Evolutionary conservation across 73 alveolate species (phyloP).

Genomic region (Paramecium bursaria): DNA sequence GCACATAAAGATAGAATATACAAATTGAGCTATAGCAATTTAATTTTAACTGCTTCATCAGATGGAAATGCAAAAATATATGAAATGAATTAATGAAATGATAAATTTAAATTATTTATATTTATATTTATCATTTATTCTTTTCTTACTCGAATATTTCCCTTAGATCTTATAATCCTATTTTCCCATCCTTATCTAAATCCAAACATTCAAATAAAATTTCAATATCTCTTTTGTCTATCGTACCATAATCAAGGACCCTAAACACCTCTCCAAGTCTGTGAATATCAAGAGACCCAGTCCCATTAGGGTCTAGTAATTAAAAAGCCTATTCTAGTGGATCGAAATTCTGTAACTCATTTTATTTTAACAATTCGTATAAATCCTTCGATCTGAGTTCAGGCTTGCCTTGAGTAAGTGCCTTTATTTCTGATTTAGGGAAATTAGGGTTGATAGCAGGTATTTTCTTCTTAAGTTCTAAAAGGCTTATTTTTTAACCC

Average conservation of each 20-base stretch:
- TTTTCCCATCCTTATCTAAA: conserved; percentile 66
- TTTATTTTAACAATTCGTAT: conserved; percentile 59
- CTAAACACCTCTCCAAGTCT: conserved; percentile 63
- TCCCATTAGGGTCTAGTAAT: conserved; percentile 59
- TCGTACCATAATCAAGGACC: conserved; percentile 62
- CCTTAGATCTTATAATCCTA: conserved; percentile 59
- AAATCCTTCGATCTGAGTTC: conserved; percentile 65
- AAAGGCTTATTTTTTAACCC: conserved; percentile 53
- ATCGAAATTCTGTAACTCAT: conserved; percentile 68
- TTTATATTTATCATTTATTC: background rate
- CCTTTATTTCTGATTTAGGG: conserved; percentile 63
- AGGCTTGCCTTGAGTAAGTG: conserved; percentile 67
- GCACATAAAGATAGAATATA: too few relatives aligned
- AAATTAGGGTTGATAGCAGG: conserved; percentile 71
- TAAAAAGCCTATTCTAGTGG: conserved; percentile 66
- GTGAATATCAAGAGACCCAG: conserved; percentile 57
- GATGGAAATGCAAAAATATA: too few relatives aligned
- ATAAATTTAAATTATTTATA: background rate
- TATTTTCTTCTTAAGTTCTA: conserved; percentile 63
- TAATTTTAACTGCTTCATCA: too few relatives aligned
- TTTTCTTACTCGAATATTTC: conserved; percentile 67
- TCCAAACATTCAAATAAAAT: conserved; percentile 62
- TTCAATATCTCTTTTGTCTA: conserved; percentile 61
- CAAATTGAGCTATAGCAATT: too few relatives aligned
- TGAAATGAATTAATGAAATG: too few relatives aligned